Evolutionary conservation across 345 rosid species (phyloP).

Genomic region (Microthlaspi erraticum): DNA sequence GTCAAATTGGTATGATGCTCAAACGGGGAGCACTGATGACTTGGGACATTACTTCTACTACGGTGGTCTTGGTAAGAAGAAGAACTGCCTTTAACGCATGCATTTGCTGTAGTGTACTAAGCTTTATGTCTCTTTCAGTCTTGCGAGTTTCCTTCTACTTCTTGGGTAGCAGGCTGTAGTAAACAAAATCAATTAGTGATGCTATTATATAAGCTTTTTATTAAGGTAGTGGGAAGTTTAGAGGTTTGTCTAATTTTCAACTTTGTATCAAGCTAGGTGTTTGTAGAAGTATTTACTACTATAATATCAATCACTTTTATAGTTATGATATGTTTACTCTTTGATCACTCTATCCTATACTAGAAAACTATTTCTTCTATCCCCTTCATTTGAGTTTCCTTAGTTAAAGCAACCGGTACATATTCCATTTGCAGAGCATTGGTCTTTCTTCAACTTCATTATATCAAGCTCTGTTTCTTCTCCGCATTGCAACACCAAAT

Average conservation of each 20-base stretch:
- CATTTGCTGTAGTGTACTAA: conserved; percentile 2
- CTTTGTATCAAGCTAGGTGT: conserved; percentile 19
- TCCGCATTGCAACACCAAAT: not conserved
- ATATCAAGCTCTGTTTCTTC: not conserved
- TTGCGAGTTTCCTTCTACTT: conserved; percentile 9
- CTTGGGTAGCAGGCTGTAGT: conserved; percentile 29
- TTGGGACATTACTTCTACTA: conserved; percentile 99
- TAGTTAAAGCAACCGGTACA: not conserved
- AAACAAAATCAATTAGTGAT: conserved; percentile 1
- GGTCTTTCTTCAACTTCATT: not conserved
- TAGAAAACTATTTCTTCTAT: not conserved
- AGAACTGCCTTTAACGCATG: conserved; percentile 62
- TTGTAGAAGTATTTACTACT: conserved; percentile 23
- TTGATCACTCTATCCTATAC: too few relatives aligned
- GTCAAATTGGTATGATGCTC: conserved; percentile 94
- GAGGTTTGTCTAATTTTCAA: conserved; percentile 22
- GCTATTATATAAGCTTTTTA: conserved; percentile 8
- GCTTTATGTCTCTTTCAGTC: not conserved
- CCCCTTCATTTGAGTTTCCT: too few relatives aligned
- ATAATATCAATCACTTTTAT: too few relatives aligned
- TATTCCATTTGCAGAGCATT: not conserved
- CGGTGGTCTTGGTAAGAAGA: conserved; percentile 94
- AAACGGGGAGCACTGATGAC: conserved; percentile 81
- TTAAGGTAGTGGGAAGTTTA: conserved; percentile 30
- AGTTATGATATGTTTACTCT: not conserved